Percentiles rank a stretch among this genome's conserved stretches.
Evolutionary conservation across 2,329 filamentous ascomycete species (phyloP).

Genomic region (Ophiocordyceps australis): DNA sequence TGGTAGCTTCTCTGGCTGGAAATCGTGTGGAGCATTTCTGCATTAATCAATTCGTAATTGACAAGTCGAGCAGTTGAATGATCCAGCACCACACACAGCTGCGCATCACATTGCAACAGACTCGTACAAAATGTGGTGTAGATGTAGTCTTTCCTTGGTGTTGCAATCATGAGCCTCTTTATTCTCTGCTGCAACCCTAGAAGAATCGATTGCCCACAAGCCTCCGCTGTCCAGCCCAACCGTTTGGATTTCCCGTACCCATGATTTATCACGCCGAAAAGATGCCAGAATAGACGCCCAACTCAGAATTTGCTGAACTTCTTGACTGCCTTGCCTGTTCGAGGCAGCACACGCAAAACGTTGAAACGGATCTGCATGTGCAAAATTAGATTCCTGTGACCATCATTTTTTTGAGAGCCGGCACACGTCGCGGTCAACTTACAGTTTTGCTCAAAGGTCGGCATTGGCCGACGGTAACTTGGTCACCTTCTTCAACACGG

Average conservation of each 20-base stretch:
- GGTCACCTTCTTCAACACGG: slow-evolving; percentile 99
- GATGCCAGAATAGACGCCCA: slow-evolving; percentile 29
- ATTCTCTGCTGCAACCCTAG: slow-evolving; percentile 26
- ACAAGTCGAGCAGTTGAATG: too few species aligned
- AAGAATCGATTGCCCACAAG: slow-evolving; percentile 23
- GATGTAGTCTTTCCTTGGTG: slow-evolving; percentile 2
- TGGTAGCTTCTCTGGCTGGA: too few species aligned
- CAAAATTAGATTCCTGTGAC: slow-evolving; percentile 6
- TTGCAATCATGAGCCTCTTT: slow-evolving; percentile 22
- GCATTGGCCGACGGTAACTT: slow-evolving; percentile 99
- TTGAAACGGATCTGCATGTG: slow-evolving; percentile 84
- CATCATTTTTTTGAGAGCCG: not conserved
- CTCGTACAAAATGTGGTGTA: too few species aligned
- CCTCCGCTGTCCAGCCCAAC: slow-evolving; percentile 22
- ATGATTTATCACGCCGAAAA: slow-evolving; percentile 34
- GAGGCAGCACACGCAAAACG: slow-evolving; percentile 93
- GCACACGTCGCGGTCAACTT: slow-evolving; percentile 24
- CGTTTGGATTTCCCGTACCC: slow-evolving; percentile 15
- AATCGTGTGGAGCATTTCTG: too few species aligned
- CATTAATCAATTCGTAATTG: too few species aligned
- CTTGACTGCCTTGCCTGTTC: slow-evolving; percentile 96
- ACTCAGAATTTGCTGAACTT: slow-evolving; percentile 95
- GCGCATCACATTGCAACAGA: too few species aligned
- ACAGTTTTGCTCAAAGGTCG: slow-evolving; percentile 98
- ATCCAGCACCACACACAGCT: too few species aligned